Evolutionary conservation across 306 rosid species (phyloP), one percentile per base, ranked within the genome.

Genomic region (Fagus sylvatica): DNA sequence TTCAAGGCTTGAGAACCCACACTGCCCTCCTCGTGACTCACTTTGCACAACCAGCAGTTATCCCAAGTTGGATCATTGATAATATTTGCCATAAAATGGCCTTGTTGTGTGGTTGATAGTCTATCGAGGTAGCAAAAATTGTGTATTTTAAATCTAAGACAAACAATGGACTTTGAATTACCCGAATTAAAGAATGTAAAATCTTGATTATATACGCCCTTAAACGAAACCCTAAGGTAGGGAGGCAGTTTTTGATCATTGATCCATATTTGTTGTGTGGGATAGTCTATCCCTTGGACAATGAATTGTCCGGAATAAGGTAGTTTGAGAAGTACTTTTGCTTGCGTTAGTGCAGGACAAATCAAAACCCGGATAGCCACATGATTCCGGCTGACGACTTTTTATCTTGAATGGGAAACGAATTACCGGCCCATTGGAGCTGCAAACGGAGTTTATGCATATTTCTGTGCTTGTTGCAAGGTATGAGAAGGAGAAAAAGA

Each of bases 191-290:
- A 93, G 82, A 89, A 91, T 1, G 85, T 71, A 37, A 93, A 91
- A 1, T 74, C 65, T 42, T 83, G 88, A 17, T 19, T 37, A 40
- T 80, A 84, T 39, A 46, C 73, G 2, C 84, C 87, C 7, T 8
- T 34, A 53, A 85, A 93, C n/a, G 93, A 95, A 84, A 12, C 56
- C 71, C 0, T 90, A 17, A 93, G 82, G 2, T 74, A 0, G 98
- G 89, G 43, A 93, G 93, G 70, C 98, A 93, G 22, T 68, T 83
- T 59, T 36, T 95, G 98, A 76, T 93, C 98, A 69, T 88, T 93
- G 3, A 91, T 33, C 86, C 88, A 82, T 5, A 93, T 30, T 76
- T 93, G 83, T 56, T 93, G 98, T 2, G 76, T 6, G 4, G 76
- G 60, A 30, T 93, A 93, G 77, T 91, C 88, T 83, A 93, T 90